phyloP scores from a whole-genome alignment of 2,329 filamentous ascomycete genomes.

The Fusarium falciforme region DNA sequence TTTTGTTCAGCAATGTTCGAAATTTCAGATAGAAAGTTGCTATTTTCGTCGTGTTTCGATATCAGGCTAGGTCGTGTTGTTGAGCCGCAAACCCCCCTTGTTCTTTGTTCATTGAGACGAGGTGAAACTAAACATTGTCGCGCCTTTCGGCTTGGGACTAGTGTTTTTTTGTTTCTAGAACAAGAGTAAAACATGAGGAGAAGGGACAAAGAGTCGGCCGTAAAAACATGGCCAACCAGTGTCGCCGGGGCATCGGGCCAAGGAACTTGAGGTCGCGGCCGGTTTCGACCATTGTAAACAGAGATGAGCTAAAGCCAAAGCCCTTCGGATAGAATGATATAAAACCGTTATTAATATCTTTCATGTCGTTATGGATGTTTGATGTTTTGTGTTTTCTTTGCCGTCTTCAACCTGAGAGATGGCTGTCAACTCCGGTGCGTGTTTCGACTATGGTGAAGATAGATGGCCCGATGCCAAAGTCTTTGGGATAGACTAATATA shows the following conservation, averaged over 20 bases:
- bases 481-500: too few species aligned
- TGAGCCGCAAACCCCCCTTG: not conserved
- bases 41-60: not conserved
- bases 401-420: not conserved
- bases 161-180: not conserved
- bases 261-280: not conserved
- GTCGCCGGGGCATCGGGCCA: not conserved
- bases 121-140: not conserved
- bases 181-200: not conserved
- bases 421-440: not conserved
- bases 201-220: not conserved
- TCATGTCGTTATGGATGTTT: too few species aligned
- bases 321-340: not conserved
- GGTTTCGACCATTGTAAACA: not conserved
- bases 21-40: not conserved
- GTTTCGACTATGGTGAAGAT: not conserved
- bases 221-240: not conserved
- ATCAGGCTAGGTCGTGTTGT: not conserved
- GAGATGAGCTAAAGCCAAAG: not conserved
- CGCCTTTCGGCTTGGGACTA: too few species aligned
- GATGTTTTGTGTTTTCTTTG: not conserved
- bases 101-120: not conserved
- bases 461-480: not conserved
- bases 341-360: too few species aligned
- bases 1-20: not conserved